Evolutionary conservation across 1,284 basidiomycete species (phyloP).

Genomic region (Trichosporon coremiiforme): DNA sequence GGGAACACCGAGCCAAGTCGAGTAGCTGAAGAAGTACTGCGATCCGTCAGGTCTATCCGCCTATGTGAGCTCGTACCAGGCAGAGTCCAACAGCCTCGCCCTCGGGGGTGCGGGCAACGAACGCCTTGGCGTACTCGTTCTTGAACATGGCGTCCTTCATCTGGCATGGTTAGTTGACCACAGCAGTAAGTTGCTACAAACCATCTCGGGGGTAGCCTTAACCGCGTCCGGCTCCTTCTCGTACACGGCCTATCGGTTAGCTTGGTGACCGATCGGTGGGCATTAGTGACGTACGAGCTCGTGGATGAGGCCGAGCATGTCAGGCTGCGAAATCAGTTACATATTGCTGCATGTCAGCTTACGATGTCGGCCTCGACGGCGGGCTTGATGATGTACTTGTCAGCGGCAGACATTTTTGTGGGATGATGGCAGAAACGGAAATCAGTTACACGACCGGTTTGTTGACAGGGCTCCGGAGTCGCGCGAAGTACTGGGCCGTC

Average conservation of each 20-base stretch:
- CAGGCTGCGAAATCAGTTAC: constrained; percentile 59
- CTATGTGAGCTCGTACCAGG: constrained; percentile 38
- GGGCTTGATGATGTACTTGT: constrained; percentile 35
- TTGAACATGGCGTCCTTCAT: constrained; percentile 80
- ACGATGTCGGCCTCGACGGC: constrained; percentile 65
- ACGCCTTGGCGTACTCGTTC: constrained; percentile 74
- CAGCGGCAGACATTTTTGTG: constrained; percentile 18
- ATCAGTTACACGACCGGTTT: neutral
- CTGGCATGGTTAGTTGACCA: constrained; percentile 39
- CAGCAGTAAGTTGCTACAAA: constrained; percentile 54
- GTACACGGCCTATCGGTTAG: constrained; percentile 69
- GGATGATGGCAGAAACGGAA: constrained; percentile 15
- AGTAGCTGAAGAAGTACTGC: constrained; percentile 89
- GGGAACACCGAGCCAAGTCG: constrained; percentile 89
- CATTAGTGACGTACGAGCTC: constrained; percentile 65
- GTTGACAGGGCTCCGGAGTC: neutral
- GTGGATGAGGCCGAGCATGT: constrained; percentile 69
- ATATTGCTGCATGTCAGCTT: constrained; percentile 37
- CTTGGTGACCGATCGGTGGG: neutral
- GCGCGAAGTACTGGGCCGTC: neutral
- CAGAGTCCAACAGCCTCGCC: constrained; percentile 58
- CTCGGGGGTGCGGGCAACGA: constrained; percentile 64
- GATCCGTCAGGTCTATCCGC: neutral
- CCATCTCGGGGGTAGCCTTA: constrained; percentile 81
- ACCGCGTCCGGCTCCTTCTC: constrained; percentile 82